Evolutionary conservation across 2,329 filamentous ascomycete genomes (phyloP).

Genomic region (Capronia americana): DNA sequence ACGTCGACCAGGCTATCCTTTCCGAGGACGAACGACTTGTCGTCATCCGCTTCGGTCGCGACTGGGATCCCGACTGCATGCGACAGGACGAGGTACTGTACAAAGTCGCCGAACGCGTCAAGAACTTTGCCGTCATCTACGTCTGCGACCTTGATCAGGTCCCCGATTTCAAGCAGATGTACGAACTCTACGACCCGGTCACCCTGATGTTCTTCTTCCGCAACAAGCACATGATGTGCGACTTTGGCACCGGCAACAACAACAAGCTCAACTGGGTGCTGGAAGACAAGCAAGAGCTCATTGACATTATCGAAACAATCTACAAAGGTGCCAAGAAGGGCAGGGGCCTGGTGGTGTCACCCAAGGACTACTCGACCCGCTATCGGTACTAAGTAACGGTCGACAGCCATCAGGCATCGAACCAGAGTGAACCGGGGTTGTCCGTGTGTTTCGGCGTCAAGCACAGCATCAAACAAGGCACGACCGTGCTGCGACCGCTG

Average conservation of each 20-base stretch:
- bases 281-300: conserved; percentile 97
- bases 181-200: conserved; percentile 86
- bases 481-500: neutral
- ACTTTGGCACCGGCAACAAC: conserved; percentile 98
- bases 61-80: conserved; percentile 73
- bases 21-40: conserved; percentile 90
- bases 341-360: conserved; percentile 91
- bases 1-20: conserved; percentile 96
- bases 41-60: conserved; percentile 90
- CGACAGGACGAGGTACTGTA: conserved; percentile 92
- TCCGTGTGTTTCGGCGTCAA: neutral
- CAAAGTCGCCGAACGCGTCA: conserved; percentile 89
- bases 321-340: conserved; percentile 99
- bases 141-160: conserved; percentile 91
- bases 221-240: conserved; percentile 81
- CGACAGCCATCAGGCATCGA: neutral
- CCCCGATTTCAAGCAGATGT: conserved; percentile 95
- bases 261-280: conserved; percentile 97
- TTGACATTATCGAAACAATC: conserved; percentile 97
- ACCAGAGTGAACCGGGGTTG: neutral
- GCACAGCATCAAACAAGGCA: neutral
- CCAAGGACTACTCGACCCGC: conserved; percentile 79
- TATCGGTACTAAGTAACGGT: conserved; percentile 64
- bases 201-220: conserved; percentile 98
- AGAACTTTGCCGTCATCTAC: conserved; percentile 93